Conservation (phyloP, 2,329 filamentous ascomycete species). For the Zasmidium angulare region DNA sequence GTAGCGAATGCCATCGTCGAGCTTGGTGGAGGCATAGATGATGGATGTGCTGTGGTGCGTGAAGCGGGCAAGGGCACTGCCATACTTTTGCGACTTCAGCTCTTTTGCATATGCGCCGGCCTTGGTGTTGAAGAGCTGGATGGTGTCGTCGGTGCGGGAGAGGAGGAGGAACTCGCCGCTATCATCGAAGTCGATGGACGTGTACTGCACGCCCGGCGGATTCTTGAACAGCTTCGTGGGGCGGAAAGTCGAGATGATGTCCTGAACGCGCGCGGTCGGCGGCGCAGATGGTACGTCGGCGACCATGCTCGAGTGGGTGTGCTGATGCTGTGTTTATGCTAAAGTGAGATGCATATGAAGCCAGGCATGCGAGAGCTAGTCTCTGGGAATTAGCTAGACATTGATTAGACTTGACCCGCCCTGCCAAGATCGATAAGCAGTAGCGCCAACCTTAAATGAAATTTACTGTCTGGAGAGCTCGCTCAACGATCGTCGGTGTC, state of each 20-base stretch:
- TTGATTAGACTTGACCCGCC: no score
- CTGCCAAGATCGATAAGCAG: no score
- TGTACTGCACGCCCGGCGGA: constrained; percentile 61
- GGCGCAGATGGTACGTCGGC: constrained; percentile 25
- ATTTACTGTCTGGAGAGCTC: no score
- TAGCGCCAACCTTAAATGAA: no score
- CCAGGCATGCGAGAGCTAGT: not conserved
- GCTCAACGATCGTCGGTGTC: no score
- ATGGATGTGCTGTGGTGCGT: constrained; percentile 89
- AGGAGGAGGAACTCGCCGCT: constrained; percentile 89
- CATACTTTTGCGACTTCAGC: constrained; percentile 93
- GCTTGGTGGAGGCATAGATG: constrained; percentile 92
- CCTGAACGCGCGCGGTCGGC: constrained; percentile 62
- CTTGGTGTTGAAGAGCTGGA: constrained; percentile 92
- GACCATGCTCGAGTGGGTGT: constrained; percentile 20
- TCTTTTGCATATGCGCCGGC: constrained; percentile 88
- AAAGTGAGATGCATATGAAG: not conserved
- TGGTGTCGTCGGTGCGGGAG: constrained; percentile 88
- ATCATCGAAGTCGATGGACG: constrained; percentile 95
- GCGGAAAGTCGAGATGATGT: constrained; percentile 74
- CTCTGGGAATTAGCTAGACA: no score
- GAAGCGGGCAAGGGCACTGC: constrained; percentile 89
- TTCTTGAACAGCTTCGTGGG: constrained; percentile 61
- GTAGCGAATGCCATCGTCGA: constrained; percentile 85
- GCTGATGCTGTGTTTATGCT: not conserved